A percentile compares a stretch with the other conserved stretches of the same genome.
Conservation (phyloP, 805 yeast genomes). For the Blastobotrys chiropterorum region DNA sequence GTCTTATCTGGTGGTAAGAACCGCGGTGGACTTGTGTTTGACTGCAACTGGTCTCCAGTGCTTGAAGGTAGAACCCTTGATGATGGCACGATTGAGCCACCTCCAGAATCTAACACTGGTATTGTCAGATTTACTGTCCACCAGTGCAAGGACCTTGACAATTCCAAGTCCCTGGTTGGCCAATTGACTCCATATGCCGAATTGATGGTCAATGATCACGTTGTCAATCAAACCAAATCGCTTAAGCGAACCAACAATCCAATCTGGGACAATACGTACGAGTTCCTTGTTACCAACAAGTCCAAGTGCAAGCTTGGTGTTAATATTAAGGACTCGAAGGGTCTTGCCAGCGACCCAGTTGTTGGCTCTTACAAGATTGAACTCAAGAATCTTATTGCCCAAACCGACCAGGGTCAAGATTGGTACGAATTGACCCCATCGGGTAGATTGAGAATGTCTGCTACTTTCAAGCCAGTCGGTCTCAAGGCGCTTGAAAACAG, state of each 20-base stretch:
- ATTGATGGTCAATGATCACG: conserved; percentile 56
- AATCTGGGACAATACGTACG: conserved; percentile 54
- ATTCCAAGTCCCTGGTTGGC: conserved; percentile 37
- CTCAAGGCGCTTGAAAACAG: conserved; percentile 47
- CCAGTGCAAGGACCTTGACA: conserved; percentile 53
- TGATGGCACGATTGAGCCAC: conserved; percentile 78
- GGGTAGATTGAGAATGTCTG: conserved; percentile 65
- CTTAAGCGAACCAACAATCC: conserved; percentile 61
- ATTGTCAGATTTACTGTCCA: conserved; percentile 62
- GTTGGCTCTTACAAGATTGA: conserved; percentile 50
- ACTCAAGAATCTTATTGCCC: conserved; percentile 58
- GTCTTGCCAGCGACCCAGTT: conserved; percentile 53
- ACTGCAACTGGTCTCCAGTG: conserved; percentile 71
- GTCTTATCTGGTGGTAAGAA: conserved; percentile 78
- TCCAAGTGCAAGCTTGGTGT: conserved; percentile 64
- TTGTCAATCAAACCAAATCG: conserved; percentile 50
- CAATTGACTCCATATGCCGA: conserved; percentile 65
- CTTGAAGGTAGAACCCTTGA: conserved; percentile 45
- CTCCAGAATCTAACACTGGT: conserved; percentile 94
- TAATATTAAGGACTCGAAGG: conserved; percentile 56
- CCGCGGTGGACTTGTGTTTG: conserved; percentile 68
- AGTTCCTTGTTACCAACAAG: conserved; percentile 66
- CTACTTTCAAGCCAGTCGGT: conserved; percentile 83
- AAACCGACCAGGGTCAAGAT: conserved; percentile 66
- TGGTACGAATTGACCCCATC: conserved; percentile 65